phyloP scores from a whole-genome alignment of 2,329 filamentous ascomycete species.

The Pyrenophora tritici-repentis region DNA sequence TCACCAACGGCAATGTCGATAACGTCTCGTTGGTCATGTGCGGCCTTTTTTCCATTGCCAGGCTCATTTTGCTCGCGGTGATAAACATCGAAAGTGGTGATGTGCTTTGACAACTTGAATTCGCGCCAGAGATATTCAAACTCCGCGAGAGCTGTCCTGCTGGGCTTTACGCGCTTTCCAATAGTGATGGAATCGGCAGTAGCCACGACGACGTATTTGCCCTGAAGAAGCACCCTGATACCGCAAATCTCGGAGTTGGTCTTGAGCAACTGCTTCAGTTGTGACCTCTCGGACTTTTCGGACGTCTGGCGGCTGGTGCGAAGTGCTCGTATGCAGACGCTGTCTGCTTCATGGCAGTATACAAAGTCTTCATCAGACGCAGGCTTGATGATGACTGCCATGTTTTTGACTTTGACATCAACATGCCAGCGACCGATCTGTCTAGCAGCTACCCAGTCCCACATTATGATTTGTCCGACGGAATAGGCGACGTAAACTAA shows the following conservation, averaged over 20 bases:
- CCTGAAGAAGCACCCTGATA: conserved; percentile 57
- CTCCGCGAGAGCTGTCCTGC: conserved; percentile 44
- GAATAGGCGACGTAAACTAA: conserved; percentile 60
- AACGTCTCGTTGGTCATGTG: conserved; percentile 45
- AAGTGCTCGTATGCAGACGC: conserved; percentile 45
- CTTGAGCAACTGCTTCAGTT: conserved; percentile 47
- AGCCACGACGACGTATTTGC: conserved; percentile 63
- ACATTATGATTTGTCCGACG: conserved; percentile 58
- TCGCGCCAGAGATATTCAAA: conserved; percentile 60
- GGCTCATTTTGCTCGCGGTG: conserved; percentile 60
- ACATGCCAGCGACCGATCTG: conserved; percentile 53
- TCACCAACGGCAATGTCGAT: conserved; percentile 82
- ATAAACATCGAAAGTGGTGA: conserved; percentile 50
- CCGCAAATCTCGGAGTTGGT: conserved; percentile 44
- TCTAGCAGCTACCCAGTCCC: conserved; percentile 61
- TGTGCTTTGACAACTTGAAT: conserved; percentile 62
- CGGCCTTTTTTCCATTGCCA: conserved; percentile 41
- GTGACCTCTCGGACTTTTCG: conserved; percentile 21
- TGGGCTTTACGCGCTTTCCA: conserved; percentile 55
- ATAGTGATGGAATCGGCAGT: conserved; percentile 63
- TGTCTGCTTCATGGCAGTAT: conserved; percentile 48
- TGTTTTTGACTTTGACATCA: conserved; percentile 41
- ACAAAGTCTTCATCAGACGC: conserved; percentile 42
- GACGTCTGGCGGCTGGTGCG: conserved; percentile 34
- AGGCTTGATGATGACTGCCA: conserved; percentile 39